Evolutionary conservation across 345 rosid genomes (phyloP).

Genomic region (Eucalyptus leucophloia): DNA sequence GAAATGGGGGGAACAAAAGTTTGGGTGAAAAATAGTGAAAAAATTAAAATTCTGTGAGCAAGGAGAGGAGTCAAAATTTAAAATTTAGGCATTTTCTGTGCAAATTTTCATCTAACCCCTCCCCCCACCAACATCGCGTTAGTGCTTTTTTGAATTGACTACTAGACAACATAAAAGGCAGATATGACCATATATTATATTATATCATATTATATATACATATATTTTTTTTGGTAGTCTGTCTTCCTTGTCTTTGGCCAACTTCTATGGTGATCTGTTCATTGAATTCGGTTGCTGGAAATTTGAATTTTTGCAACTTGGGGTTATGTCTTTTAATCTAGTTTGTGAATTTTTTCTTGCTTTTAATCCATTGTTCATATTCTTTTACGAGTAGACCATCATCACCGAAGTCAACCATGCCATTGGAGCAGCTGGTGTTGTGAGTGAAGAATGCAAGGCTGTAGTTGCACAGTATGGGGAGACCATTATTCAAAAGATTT

Average conservation of each 20-base stretch:
- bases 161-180: background rate
- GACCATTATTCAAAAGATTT: slow-evolving; percentile 35
- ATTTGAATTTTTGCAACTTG: background rate
- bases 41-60: background rate
- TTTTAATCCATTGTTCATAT: background rate
- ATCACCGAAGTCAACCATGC: slow-evolving; percentile 54
- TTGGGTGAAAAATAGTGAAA: background rate
- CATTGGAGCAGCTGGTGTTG: slow-evolving; percentile 61
- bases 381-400: slow-evolving; percentile 14
- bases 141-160: background rate
- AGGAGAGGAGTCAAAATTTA: background rate
- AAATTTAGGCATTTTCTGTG: background rate
- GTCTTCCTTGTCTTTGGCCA: background rate
- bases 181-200: background rate
- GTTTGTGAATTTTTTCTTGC: background rate
- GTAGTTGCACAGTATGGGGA: slow-evolving; percentile 53
- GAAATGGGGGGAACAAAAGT: background rate
- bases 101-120: background rate
- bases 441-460: slow-evolving; percentile 54
- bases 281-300: background rate
- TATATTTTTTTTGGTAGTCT: background rate
- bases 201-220: too few species aligned
- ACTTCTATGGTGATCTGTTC: background rate
- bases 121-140: background rate
- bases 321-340: background rate